Evolutionary conservation across 2,329 filamentous ascomycete species (phyloP).

Genomic region (Ophiocordyceps robertsii): DNA sequence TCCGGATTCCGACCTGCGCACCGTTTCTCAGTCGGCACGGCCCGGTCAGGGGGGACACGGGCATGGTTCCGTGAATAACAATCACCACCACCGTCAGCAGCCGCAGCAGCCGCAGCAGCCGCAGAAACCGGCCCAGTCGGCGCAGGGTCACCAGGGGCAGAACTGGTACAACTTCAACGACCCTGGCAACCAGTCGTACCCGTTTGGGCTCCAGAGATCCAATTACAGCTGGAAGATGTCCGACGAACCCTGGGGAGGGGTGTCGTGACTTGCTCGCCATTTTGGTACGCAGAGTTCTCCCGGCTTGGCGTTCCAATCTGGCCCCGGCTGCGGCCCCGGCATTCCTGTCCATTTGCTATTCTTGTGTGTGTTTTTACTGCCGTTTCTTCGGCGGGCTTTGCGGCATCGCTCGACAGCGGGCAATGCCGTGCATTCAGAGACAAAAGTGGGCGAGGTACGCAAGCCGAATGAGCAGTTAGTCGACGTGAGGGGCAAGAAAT

Average conservation of each 20-base stretch:
- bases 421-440: too few relatives aligned
- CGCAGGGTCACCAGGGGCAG: constrained; percentile 1
- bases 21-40: background rate
- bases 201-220: constrained; percentile 8
- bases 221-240: constrained; percentile 12
- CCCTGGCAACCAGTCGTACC: constrained; percentile 7
- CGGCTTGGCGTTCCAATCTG: background rate
- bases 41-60: background rate
- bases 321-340: background rate
- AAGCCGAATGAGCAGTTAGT: too few relatives aligned
- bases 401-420: too few relatives aligned
- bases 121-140: background rate
- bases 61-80: background rate
- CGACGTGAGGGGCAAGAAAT: too few relatives aligned
- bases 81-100: background rate
- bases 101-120: background rate
- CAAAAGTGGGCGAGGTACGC: too few relatives aligned
- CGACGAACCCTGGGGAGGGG: constrained; percentile 8
- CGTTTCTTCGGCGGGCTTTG: too few relatives aligned
- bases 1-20: background rate
- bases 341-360: background rate
- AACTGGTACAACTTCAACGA: constrained; percentile 4
- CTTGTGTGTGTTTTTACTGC: background rate
- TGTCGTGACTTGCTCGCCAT: background rate
- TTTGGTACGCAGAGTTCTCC: background rate